Evolutionary conservation across 257 asterid species (phyloP).

Genomic region (Agastache rugosa): DNA sequence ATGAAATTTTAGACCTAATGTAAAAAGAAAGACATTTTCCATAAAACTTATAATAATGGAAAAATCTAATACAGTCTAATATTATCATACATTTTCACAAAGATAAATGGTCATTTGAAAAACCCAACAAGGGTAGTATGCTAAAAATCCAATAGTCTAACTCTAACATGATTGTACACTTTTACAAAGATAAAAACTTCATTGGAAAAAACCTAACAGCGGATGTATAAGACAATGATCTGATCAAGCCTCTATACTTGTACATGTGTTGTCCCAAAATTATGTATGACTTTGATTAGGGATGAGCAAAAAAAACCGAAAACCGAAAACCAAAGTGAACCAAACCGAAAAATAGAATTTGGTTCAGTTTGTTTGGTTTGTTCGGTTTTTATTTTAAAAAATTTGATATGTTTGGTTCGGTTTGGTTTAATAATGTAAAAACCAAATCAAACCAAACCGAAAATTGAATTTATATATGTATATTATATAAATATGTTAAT

Average conservation of each 20-base stretch:
- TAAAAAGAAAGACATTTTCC: neutral
- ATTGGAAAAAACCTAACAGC: neutral
- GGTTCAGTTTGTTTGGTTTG: no score
- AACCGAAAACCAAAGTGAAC: no score
- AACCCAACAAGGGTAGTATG: neutral
- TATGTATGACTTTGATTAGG: neutral
- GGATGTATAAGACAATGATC: neutral
- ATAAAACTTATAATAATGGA: neutral
- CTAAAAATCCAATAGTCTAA: neutral
- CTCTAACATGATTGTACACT: neutral
- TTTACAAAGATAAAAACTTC: neutral
- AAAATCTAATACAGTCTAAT: neutral
- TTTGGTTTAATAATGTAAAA: no score
- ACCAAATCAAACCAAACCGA: no score
- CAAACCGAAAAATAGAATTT: no score
- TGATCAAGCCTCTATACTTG: neutral
- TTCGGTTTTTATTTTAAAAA: no score
- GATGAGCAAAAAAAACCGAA: no score
- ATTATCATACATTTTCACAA: neutral
- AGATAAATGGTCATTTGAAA: neutral
- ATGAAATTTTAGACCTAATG: neutral
- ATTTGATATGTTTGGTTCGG: no score
- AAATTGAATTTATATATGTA: no score
- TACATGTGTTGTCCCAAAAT: neutral
- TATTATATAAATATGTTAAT: no score